phyloP scores from a whole-genome alignment of 495 filamentous ascomycete species.

The Xylaria flabelliformis region DNA sequence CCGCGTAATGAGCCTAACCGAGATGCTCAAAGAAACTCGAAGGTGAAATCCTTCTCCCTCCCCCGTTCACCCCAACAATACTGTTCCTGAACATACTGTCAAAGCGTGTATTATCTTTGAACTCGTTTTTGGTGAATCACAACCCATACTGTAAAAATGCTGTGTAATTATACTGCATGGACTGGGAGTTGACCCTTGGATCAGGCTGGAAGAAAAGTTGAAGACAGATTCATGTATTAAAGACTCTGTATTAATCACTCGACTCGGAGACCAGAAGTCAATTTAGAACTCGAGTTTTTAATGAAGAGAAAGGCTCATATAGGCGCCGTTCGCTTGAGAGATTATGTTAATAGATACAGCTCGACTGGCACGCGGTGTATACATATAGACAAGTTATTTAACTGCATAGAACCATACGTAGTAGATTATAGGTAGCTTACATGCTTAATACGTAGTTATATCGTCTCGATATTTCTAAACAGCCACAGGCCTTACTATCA shows the following conservation, averaged over 20 bases:
- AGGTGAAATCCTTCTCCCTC: neutral
- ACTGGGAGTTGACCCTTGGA: neutral
- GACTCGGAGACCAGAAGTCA: neutral
- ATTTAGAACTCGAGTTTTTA: neutral
- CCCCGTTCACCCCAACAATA: neutral
- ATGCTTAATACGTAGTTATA: no score
- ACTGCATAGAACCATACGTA: neutral
- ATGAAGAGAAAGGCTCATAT: neutral
- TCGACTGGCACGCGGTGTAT: neutral
- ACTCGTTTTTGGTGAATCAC: neutral
- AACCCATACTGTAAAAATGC: neutral
- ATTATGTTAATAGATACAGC: neutral
- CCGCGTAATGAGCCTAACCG: slow-evolving; percentile 68
- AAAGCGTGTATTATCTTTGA: neutral
- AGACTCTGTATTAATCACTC: neutral
- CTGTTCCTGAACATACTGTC: neutral
- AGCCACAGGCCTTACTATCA: no score
- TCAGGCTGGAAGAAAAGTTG: neutral
- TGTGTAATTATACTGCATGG: slow-evolving; percentile 2
- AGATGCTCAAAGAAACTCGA: slow-evolving; percentile 56
- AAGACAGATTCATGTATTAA: neutral
- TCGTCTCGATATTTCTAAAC: no score
- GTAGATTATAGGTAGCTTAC: no score
- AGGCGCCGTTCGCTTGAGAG: neutral
- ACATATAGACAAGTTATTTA: neutral